Evolutionary conservation across 768 basidiomycete species (phyloP).

Genomic region (Candolleomyces aberdarensis): DNA sequence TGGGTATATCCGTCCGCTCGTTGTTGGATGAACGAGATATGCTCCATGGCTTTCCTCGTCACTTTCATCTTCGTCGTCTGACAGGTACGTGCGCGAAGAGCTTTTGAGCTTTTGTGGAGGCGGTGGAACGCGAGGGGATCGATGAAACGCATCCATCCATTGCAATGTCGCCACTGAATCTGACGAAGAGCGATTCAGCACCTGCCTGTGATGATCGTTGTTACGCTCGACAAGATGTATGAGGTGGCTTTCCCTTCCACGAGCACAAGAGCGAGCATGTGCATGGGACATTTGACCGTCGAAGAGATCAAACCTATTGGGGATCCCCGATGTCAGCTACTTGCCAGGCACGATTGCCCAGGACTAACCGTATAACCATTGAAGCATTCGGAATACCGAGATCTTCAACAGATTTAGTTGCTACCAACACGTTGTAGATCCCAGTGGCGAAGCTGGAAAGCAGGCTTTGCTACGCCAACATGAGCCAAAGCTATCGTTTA

Average conservation of each 20-base stretch:
- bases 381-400: slow-evolving; percentile 54
- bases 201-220: slow-evolving; percentile 52
- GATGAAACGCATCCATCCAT: slow-evolving; percentile 50
- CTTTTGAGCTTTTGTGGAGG: slow-evolving; percentile 45
- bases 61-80: slow-evolving; percentile 49
- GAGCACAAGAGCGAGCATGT: slow-evolving; percentile 46
- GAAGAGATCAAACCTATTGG: slow-evolving; percentile 53
- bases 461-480: slow-evolving; percentile 39
- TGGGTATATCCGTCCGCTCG: slow-evolving; percentile 56
- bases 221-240: slow-evolving; percentile 63
- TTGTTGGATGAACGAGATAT: slow-evolving; percentile 59
- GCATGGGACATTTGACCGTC: slow-evolving; percentile 63
- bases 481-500: neutral
- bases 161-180: slow-evolving; percentile 33
- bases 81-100: slow-evolving; percentile 39
- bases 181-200: slow-evolving; percentile 40
- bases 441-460: slow-evolving; percentile 51
- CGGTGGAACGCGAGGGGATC: slow-evolving; percentile 33
- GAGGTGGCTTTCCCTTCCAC: slow-evolving; percentile 47
- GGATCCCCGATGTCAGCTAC: neutral
- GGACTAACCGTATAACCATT: slow-evolving; percentile 58
- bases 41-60: slow-evolving; percentile 19
- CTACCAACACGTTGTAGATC: slow-evolving; percentile 60
- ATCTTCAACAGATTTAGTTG: slow-evolving; percentile 58
- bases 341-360: neutral